Evolutionary conservation across 768 basidiomycete genomes (phyloP).

Genomic region (Tricholoma saponaceum): DNA sequence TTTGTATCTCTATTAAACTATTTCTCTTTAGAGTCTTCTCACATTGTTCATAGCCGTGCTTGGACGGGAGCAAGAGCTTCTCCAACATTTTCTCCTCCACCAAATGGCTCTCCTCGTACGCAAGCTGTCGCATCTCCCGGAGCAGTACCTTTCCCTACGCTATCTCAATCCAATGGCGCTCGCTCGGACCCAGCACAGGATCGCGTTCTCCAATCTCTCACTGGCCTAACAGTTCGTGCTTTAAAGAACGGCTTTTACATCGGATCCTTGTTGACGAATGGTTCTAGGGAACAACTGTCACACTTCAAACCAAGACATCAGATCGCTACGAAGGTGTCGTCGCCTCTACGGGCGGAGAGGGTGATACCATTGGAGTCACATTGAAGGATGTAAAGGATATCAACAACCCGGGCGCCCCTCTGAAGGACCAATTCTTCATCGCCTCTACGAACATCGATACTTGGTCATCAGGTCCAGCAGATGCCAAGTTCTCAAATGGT

Average conservation of each 20-base stretch:
- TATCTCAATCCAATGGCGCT: slow-evolving; percentile 45
- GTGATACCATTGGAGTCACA: slow-evolving; percentile 67
- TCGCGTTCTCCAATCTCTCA: slow-evolving; percentile 58
- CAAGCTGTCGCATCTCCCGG: slow-evolving; percentile 28
- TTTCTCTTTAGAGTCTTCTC: slow-evolving; percentile 13
- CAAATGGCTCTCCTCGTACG: slow-evolving; percentile 33
- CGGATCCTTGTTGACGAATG: background rate
- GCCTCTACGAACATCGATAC: slow-evolving; percentile 68
- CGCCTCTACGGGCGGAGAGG: slow-evolving; percentile 53
- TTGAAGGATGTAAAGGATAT: slow-evolving; percentile 79
- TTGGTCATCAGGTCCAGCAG: slow-evolving; percentile 73
- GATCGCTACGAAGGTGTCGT: slow-evolving; percentile 76
- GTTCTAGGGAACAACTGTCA: slow-evolving; percentile 66
- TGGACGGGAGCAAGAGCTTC: slow-evolving; percentile 70
- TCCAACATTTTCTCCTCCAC: slow-evolving; percentile 66
- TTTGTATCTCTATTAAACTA: slow-evolving; percentile 20
- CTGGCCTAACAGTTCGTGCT: slow-evolving; percentile 65
- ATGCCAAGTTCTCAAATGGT: slow-evolving; percentile 63
- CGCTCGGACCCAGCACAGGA: slow-evolving; percentile 48
- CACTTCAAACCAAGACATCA: slow-evolving; percentile 66
- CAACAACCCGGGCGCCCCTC: slow-evolving; percentile 57
- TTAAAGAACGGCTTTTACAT: background rate
- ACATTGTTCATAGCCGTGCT: slow-evolving; percentile 41
- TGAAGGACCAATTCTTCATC: slow-evolving; percentile 69
- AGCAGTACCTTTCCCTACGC: slow-evolving; percentile 40